phyloP scores from a whole-genome alignment of 345 rosid genomes.

The Pugionium cornutum region DNA sequence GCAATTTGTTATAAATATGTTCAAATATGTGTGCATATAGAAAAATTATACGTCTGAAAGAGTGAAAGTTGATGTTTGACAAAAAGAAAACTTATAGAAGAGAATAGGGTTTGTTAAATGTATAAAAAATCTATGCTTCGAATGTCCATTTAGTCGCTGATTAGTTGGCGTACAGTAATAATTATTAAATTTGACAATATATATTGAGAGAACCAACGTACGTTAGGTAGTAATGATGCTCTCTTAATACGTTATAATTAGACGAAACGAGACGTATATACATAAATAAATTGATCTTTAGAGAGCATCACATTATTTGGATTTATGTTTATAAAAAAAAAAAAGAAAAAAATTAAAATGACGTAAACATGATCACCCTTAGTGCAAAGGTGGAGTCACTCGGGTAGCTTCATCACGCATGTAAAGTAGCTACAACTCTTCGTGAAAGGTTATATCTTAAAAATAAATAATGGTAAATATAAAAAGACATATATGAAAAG shows the following conservation, averaged over 20 bases:
- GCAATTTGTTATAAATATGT: no score
- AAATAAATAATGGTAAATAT: constrained; percentile 28
- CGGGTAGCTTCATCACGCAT: constrained; percentile 69
- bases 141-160: no score
- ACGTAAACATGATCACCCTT: constrained; percentile 44
- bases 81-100: no score
- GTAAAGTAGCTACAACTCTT: constrained; percentile 45
- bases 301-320: no score
- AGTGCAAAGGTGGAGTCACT: constrained; percentile 40
- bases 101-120: no score
- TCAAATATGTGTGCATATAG: no score
- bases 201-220: constrained; percentile 25
- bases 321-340: not conserved
- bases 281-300: no score
- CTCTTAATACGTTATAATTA: constrained; percentile 15
- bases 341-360: not conserved
- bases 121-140: no score
- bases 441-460: constrained; percentile 53
- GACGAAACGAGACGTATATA: constrained; percentile 23
- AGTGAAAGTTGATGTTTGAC: no score
- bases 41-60: no score
- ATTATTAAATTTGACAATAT: no score
- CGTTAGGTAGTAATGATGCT: constrained; percentile 21
- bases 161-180: no score
- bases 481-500: constrained; percentile 13